Conservation (phyloP, 345 rosid species). For the Aurinia saxatilis region DNA sequence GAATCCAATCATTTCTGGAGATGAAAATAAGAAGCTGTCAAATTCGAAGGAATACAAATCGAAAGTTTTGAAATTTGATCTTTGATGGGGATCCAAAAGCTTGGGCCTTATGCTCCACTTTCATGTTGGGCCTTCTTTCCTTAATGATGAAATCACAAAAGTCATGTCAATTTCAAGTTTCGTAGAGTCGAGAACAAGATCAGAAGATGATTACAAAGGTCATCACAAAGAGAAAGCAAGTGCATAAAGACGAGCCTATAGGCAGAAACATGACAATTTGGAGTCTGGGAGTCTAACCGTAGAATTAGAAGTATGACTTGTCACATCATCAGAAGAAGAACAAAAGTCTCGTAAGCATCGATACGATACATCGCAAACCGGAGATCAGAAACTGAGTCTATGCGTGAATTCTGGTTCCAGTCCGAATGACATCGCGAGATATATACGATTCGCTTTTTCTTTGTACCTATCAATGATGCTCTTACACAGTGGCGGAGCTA, state of each 20-base stretch:
- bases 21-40: too few relatives aligned
- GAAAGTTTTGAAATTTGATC: too few relatives aligned
- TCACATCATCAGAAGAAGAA: not conserved
- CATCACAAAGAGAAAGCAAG: constrained; percentile 21
- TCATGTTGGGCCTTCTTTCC: too few relatives aligned
- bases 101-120: too few relatives aligned
- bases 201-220: constrained; percentile 21
- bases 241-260: not conserved
- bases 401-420: not conserved
- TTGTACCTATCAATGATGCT: too few relatives aligned
- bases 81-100: too few relatives aligned
- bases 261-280: not conserved
- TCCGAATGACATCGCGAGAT: not conserved
- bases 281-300: not conserved
- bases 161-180: too few relatives aligned
- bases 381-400: constrained; percentile 14
- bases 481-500: too few relatives aligned
- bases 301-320: constrained; percentile 12
- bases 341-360: constrained; percentile 10
- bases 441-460: not conserved
- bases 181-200: constrained; percentile 20
- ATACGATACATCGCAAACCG: constrained; percentile 9
- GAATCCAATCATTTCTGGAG: too few relatives aligned
- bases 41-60: too few relatives aligned
- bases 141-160: constrained; percentile 23